Evolutionary conservation across 345 rosid genomes (phyloP), one percentile per base, ranked within the genome.

Genomic region (Hibiscus syriacus): DNA sequence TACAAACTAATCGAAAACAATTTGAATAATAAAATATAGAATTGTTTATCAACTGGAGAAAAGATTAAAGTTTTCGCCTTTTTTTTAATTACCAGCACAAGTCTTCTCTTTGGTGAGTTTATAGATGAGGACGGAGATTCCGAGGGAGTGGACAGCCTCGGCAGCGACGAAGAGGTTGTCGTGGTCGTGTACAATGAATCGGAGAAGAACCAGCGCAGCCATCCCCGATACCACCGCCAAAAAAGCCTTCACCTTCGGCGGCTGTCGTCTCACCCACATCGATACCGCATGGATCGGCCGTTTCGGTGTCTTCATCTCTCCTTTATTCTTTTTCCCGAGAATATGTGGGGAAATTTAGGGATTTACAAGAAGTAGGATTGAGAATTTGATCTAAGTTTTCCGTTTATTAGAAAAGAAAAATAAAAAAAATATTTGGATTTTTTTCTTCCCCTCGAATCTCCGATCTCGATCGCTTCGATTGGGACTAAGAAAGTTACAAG

Each of bases 161-260:
- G 99, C 93, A 27, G 99, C 99, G 11, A 94, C 97, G 72, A 94
- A 94, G 77, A 94, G 99, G 70, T 92, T 94, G 71, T 94, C 99
- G 74, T 94, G 99, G 67, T 94, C 99, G 76, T 89, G 88, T 16
- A 94, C 99, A 64, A 94, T 85, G 88, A 75, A 87, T 66, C 99
- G 83, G 75, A 94, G 98, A 13, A 92, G 66, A 45, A 89, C 93
- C 57, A 94, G 79, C 23, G 99, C 88, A 4, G 89, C 83, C 93
- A 94, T 86, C 71, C 98, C 99, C 34, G 98, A 78, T 50, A 94
- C 88, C 50, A 94, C 98, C 3, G 99, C 96, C 70, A 94, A 76
- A 74, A 89, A 94, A 12, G 92, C 96, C 84, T 94, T 94, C 56
- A 92, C 97, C 76, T 94, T 94, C 8, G 99, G 93, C 16, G 98